Evolutionary conservation across 169 alveolate species (phyloP), one percentile per base, ranked within the genome.

Genomic region (Eimeria maxima): DNA sequence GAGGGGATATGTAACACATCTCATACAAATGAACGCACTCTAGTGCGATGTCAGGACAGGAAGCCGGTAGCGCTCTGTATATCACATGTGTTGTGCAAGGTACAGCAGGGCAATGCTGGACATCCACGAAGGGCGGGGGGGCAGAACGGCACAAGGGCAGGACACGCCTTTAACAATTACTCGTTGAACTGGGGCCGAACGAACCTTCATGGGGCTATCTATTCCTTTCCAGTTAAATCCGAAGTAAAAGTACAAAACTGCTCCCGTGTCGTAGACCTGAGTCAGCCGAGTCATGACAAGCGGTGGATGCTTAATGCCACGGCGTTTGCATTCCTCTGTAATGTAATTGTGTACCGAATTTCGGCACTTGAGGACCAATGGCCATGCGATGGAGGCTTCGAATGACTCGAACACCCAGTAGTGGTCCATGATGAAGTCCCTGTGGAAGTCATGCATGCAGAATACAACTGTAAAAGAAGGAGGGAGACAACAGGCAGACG

Each of bases 261-360:
- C 98, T 45, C 99, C 99, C 74, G 98, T 96, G 94, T 97, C 98
- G 95, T 98, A 98, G 42, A 97, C 96, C 95, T 98, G 97, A 71
- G 98, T 97, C 84, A 98, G 97, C 95, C 99, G 96, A 88, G 96
- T 94, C 69, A 98, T 96, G 44, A 97, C 96, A 67, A 97, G 96
- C 38, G 98, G 98, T 14, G 95, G 95, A 89, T 92, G 93, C 47
- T 94, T 93, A 3, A 97, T 96, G 69, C 98, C 98, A 80, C 86
- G 71, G 14, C 96, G 95, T 53, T 73, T 95, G 95, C 98, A 96
- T 33, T 97, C 97, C 38, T 95, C 95, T 47, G 95, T 84, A 16
- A 98, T 93, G 83, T 97, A 95, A 16, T 95, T 97, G 87, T 96
- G 91, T 80, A 67, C 95, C 74, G 45, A 53, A 27, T 83, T 71